Conservation (phyloP, 306 rosid species). For the Glycyrrhiza uralensis region DNA sequence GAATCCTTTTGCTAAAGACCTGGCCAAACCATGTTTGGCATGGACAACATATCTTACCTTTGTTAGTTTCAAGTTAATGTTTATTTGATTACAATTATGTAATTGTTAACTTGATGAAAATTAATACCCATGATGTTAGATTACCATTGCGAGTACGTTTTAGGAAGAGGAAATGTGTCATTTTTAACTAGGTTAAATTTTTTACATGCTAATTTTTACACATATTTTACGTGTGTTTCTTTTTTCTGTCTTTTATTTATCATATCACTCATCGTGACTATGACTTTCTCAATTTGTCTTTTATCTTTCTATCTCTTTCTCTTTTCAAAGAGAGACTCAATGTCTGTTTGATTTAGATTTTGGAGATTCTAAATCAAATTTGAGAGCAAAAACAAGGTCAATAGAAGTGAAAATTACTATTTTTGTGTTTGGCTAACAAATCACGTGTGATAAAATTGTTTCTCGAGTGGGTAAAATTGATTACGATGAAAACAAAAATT, state of each 20-base stretch:
- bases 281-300: neutral
- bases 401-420: too few species aligned
- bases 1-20: constrained; percentile 55
- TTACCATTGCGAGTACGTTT: neutral
- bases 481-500: too few species aligned
- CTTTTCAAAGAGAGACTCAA: neutral
- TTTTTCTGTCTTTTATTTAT: neutral
- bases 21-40: constrained; percentile 47
- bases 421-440: too few species aligned
- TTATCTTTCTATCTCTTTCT: too few species aligned
- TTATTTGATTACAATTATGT: constrained; percentile 18
- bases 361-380: too few species aligned
- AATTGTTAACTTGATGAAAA: neutral
- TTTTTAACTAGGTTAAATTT: neutral
- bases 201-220: neutral
- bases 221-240: neutral
- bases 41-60: constrained; percentile 44
- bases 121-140: neutral
- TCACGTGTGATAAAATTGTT: too few species aligned
- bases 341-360: too few species aligned
- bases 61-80: constrained; percentile 32
- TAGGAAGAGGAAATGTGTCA: neutral
- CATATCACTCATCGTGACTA: neutral
- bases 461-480: too few species aligned
- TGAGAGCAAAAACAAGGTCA: too few species aligned